A percentile compares a stretch with the other conserved stretches of the same genome.
Evolutionary conservation across 2,329 filamentous ascomycete genomes (phyloP).

Genomic region (Diaporthe sp.): DNA sequence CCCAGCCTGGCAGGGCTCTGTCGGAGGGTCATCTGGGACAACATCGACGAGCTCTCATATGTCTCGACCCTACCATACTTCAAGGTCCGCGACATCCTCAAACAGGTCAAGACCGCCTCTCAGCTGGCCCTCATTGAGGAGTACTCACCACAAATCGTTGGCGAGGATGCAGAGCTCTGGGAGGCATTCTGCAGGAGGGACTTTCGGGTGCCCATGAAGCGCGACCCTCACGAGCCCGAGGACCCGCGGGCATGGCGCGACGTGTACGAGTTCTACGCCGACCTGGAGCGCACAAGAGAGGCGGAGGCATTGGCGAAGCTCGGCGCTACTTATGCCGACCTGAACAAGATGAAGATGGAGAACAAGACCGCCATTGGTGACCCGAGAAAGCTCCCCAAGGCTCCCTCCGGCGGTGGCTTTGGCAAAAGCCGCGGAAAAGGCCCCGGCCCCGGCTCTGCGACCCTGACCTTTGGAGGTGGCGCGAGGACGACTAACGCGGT

Average conservation of each 20-base stretch:
- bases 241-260: slow-evolving; percentile 81
- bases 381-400: slow-evolving; percentile 59
- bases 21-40: slow-evolving; percentile 10
- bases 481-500: slow-evolving; percentile 62
- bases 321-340: slow-evolving; percentile 67
- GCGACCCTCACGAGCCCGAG: slow-evolving; percentile 74
- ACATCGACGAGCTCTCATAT: slow-evolving; percentile 29
- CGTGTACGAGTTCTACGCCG: slow-evolving; percentile 79
- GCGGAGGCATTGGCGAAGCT: slow-evolving; percentile 70
- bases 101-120: slow-evolving; percentile 77
- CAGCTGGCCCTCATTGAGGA: slow-evolving; percentile 83
- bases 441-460: slow-evolving; percentile 33
- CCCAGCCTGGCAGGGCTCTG: slow-evolving; percentile 18
- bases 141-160: slow-evolving; percentile 81
- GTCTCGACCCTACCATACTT: slow-evolving; percentile 59
- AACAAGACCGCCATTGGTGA: slow-evolving; percentile 71
- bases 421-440: slow-evolving; percentile 41
- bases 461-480: slow-evolving; percentile 30
- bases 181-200: slow-evolving; percentile 82
- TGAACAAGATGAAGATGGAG: slow-evolving; percentile 69
- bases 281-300: slow-evolving; percentile 69
- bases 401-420: slow-evolving; percentile 27
- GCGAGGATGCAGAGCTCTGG: slow-evolving; percentile 82
- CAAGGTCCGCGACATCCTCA: slow-evolving; percentile 76
- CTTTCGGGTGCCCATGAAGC: slow-evolving; percentile 74